Evolutionary conservation across 768 basidiomycete species (phyloP), one percentile per base, ranked within the genome.

Genomic region (Goffeauzyma gilvescens): DNA sequence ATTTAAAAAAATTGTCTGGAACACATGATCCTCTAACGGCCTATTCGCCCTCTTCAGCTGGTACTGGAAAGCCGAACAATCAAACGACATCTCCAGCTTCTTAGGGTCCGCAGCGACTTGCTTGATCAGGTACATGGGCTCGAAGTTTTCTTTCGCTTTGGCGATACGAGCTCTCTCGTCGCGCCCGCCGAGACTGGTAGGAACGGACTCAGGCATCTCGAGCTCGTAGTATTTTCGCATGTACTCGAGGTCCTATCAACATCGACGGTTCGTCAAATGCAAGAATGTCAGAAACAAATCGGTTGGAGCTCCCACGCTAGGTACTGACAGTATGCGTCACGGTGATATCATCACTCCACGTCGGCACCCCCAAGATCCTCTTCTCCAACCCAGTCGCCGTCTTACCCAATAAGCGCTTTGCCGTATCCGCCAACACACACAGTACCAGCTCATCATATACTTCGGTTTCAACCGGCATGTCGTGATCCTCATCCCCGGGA

Each of bases 391-490:
- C 63, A 2, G 59, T 58, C 10, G 68, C 67, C 26, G 64, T 48
- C 41, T 60, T 63, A 15, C 67, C 68, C 7, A 72, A 57, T 0
- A 71, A 49, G 32, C 65, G 61, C 50, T 69, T 64, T 14, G 66
- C 63, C 3, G 68, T 67, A 47, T 72, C 68, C 0, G 69, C 69
- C 32, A 70, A 59, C 12, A 65, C 55, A 33, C 68, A 68, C 6
- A 71, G 54, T 18, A 72, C 66, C 39, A 71, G 60, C 46, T 71
- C 67, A 51, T 71, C 68, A 47, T 66, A 71, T 20, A 49, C 51
- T 26, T 66, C 68, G 17, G 58, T 51, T 2, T 46, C 35, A 15
- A 57, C 46, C 5, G 63, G 59, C 3, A 66, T 32, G 35, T 67
- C 66, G 22, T 59, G 49, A 41, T 67, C 66, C 27, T 46, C 50